Base-by-base conservation (phyloP, 2,329 filamentous ascomycete species). In the Aspergillus brasiliensis region DNA sequence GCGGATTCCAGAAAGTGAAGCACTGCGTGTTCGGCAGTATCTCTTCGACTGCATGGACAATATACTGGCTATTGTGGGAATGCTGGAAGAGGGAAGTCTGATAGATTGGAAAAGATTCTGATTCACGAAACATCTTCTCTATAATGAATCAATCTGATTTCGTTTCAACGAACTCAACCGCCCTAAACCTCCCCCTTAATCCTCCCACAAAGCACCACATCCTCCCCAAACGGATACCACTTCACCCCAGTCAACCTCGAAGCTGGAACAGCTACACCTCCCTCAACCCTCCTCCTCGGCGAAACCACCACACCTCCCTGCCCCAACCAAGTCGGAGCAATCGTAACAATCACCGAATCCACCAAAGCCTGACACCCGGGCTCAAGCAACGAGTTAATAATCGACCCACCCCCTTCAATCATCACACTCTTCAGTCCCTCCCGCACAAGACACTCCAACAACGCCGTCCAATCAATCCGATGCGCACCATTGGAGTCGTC, bases 311-410 rank as follows among this genome's bases (percentile, higher is more conserved):
- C 91, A 3, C 91, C 91, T 2, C 91, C 92, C 61, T 84, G 82
- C 0, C 93, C 93, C 19, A 97, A 80, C 88, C 91, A 97, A 0
- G 87, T 91, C 4, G 93, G 93, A 2, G 93, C 92, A 70, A 97
- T 88, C 0, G 94, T 97, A 51, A 97, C 82, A 69, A 97, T 90
- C 47, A 97, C 88, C 3, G 88, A 88, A 70, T 91, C 83, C 25
- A 96, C 79, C 4, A 92, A 74, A 3, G 68, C 61, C 31, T 85
- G 81, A 63, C 84, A 84, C 1, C 73, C 73, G 1, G 83, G 80
- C 25, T 82, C 78, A 7, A 97, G 81, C 4, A 97, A 77, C 2
- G 88, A 86, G 69, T 95, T 95, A 72, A 97, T 96, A 28, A 97
- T 86, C 13, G 81, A 79, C 0, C 85, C 92, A 3, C 93, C 94